Conservation (phyloP, 805 yeast genomes). For the Schwanniomyces yamadae region DNA sequence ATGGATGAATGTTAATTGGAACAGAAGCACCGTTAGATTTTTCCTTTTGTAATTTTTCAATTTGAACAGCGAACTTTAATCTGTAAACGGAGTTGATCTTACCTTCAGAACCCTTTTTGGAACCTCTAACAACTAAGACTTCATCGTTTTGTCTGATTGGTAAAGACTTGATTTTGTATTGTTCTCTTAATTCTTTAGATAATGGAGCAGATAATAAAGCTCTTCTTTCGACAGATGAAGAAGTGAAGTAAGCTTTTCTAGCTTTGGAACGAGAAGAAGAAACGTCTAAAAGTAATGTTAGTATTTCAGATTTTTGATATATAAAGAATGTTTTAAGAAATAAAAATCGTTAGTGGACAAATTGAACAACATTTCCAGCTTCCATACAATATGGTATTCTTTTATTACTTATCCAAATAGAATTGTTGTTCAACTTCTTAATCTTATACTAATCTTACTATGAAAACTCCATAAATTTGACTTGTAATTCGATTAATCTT, state of each 20-base stretch:
- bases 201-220: conserved; percentile 95
- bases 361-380: no score
- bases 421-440: no score
- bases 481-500: no score
- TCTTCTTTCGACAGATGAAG: conserved; percentile 96
- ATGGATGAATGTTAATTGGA: conserved; percentile 97
- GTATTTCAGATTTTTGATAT: no score
- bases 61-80: conserved; percentile 94
- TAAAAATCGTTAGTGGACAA: no score
- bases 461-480: no score
- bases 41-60: conserved; percentile 96
- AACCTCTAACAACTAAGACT: conserved; percentile 95
- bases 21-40: conserved; percentile 97
- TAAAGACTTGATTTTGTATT: conserved; percentile 92
- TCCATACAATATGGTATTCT: no score
- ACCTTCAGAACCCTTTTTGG: conserved; percentile 99
- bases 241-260: conserved; percentile 99
- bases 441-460: no score
- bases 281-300: conserved; percentile 68
- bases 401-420: no score
- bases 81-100: conserved; percentile 97
- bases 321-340: no score
- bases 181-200: conserved; percentile 97
- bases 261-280: conserved; percentile 99
- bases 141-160: conserved; percentile 98